phyloP scores from a whole-genome alignment of 1,284 basidiomycete genomes.

The Sanghuangporus baumii region DNA sequence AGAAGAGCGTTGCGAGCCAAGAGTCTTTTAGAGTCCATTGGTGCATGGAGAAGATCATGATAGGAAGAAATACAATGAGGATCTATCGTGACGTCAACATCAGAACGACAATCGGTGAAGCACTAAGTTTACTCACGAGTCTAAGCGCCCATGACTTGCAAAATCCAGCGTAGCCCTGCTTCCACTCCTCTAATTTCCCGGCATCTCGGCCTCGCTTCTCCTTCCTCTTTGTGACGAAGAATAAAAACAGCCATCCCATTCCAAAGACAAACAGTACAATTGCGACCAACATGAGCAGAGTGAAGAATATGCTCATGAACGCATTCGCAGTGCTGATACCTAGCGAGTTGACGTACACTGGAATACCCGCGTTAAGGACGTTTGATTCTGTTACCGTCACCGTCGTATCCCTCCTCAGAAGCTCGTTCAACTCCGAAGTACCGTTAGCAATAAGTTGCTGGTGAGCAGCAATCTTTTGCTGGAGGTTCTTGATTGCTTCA shows the following conservation, averaged over 20 bases:
- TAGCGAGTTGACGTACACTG: constrained; percentile 72
- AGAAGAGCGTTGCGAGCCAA: constrained; percentile 67
- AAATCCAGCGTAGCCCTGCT: constrained; percentile 41
- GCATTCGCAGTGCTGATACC: constrained; percentile 77
- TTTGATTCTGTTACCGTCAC: constrained; percentile 62
- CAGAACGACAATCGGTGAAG: constrained; percentile 7
- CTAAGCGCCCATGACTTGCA: constrained; percentile 55
- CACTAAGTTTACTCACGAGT: constrained; percentile 36
- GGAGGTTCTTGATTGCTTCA: background rate
- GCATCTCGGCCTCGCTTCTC: constrained; percentile 19
- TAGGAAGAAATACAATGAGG: constrained; percentile 59
- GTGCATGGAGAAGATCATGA: constrained; percentile 75
- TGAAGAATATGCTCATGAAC: constrained; percentile 79
- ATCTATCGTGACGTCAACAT: constrained; percentile 35
- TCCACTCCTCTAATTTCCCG: constrained; percentile 28
- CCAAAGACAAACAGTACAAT: constrained; percentile 47
- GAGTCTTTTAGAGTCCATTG: constrained; percentile 89
- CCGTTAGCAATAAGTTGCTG: constrained; percentile 8
- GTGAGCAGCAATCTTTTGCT: constrained; percentile 9
- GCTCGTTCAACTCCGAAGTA: constrained; percentile 4
- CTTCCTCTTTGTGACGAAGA: constrained; percentile 27
- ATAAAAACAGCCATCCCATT: constrained; percentile 44
- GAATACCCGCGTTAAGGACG: constrained; percentile 71
- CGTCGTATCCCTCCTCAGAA: constrained; percentile 42
- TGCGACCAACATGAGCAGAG: constrained; percentile 56